Percentiles rank a stretch among this genome's conserved stretches.
phyloP scores from a whole-genome alignment of 192 early-diverging fungal genomes.

The Linnemannia hyalina region DNA sequence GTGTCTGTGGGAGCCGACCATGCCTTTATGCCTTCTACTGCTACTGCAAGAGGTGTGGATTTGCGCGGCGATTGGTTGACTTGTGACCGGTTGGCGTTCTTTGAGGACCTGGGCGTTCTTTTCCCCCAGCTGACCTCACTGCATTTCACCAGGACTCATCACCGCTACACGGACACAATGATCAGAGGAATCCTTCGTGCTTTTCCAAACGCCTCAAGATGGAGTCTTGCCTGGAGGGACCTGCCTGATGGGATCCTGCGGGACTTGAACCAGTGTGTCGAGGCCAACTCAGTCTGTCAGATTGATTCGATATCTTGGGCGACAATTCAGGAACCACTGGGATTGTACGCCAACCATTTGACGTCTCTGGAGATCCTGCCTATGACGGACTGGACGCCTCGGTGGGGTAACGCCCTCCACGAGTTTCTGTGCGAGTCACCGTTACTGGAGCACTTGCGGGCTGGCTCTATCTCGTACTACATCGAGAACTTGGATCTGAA shows the following conservation, averaged over 20 bases:
- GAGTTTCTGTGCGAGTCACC: conserved; percentile 17
- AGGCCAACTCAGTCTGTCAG: not conserved
- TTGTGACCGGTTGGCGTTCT: conserved; percentile 11
- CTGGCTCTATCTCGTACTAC: conserved; percentile 18
- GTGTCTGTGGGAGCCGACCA: not conserved
- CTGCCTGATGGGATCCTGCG: conserved; percentile 13
- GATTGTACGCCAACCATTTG: conserved; percentile 19
- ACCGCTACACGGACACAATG: not conserved
- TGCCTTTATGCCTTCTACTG: not conserved
- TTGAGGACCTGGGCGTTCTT: conserved; percentile 13
- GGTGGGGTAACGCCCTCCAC: conserved; percentile 22
- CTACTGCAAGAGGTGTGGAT: not conserved
- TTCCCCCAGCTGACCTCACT: conserved; percentile 21
- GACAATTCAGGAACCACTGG: not conserved
- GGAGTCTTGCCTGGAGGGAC: conserved; percentile 20
- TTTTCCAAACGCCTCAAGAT: conserved; percentile 14
- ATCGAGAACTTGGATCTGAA: conserved; percentile 32
- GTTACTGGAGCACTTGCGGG: conserved; percentile 13
- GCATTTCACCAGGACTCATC: conserved; percentile 12
- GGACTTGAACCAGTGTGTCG: conserved; percentile 22
- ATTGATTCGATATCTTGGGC: not conserved
- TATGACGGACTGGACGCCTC: conserved; percentile 19
- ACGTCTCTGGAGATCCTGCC: conserved; percentile 32
- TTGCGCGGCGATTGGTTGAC: not conserved
- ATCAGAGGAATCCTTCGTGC: conserved; percentile 6